These are phyloP conservation scores for Salvia sclarea DNA, from an alignment of 305 asterid species.

Conservation along the genomic window DNA sequence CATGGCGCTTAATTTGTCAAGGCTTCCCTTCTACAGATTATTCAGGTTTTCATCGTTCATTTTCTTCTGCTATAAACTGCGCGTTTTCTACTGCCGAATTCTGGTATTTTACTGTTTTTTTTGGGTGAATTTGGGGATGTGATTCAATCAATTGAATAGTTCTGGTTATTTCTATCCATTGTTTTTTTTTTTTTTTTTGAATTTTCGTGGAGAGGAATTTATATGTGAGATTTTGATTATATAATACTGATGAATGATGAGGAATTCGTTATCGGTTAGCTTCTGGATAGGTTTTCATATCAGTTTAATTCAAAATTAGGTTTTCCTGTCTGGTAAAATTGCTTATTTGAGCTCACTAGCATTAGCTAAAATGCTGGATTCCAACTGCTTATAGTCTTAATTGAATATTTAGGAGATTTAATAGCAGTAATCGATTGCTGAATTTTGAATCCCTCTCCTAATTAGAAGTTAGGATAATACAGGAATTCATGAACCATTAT, in stretches of 20 bases:
- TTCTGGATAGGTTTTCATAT: not conserved
- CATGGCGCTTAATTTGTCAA: conserved; percentile 43
- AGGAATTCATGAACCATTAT: too few species aligned
- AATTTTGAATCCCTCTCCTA: not conserved
- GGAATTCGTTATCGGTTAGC: not conserved
- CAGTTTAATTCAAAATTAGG: not conserved
- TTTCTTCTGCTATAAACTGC: not conserved
- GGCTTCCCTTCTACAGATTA: conserved; percentile 48
- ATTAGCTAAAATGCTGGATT: not conserved
- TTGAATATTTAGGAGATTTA: not conserved
- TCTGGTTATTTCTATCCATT: not conserved
- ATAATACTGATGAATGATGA: not conserved
- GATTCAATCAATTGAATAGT: not conserved
- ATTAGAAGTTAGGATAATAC: not conserved
- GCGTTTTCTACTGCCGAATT: not conserved
- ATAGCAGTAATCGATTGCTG: not conserved
- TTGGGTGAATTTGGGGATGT: not conserved
- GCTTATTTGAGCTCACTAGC: not conserved
- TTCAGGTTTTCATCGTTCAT: conserved; percentile 44
- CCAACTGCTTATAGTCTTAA: not conserved
- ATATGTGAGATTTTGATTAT: not conserved
- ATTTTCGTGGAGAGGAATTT: not conserved
- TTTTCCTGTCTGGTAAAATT: not conserved
- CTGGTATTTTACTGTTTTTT: not conserved
- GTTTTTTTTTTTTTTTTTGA: not conserved